phyloP scores from a whole-genome alignment of 352 stramenopile genomes.

The Phytophthora pinifolia region DNA sequence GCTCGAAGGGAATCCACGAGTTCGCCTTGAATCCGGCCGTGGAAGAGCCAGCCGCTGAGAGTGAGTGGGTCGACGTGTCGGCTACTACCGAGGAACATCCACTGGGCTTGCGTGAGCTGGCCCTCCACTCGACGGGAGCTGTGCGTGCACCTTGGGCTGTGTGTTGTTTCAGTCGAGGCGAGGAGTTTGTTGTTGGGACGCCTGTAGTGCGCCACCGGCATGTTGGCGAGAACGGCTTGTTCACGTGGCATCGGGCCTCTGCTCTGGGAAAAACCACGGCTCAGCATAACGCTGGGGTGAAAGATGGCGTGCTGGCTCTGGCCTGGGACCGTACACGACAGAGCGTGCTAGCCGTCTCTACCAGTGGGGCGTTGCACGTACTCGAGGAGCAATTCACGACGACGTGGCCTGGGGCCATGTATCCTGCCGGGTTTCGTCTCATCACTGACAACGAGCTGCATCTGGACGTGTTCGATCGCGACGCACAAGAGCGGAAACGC shows the following conservation, averaged over 20 bases:
- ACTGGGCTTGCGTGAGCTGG: constrained; percentile 41
- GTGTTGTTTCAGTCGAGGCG: constrained; percentile 66
- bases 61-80: constrained; percentile 6
- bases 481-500: constrained; percentile 34
- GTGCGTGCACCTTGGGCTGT: constrained; percentile 74
- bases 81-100: constrained; percentile 5
- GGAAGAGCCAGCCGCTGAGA: neutral
- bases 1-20: constrained; percentile 79
- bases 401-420: constrained; percentile 83
- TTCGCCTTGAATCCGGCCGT: constrained; percentile 24
- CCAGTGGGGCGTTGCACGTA: constrained; percentile 62
- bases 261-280: constrained; percentile 33
- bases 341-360: constrained; percentile 64
- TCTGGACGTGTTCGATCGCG: constrained; percentile 36
- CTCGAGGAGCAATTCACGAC: constrained; percentile 77
- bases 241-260: constrained; percentile 67
- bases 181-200: constrained; percentile 70
- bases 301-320: constrained; percentile 66
- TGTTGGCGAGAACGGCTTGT: constrained; percentile 79
- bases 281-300: constrained; percentile 77
- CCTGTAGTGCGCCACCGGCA: constrained; percentile 79
- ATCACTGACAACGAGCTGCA: constrained; percentile 83
- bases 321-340: constrained; percentile 58
- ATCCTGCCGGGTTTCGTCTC: constrained; percentile 74
- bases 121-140: constrained; percentile 63